Base-by-base conservation (phyloP, 2,329 filamentous ascomycete species). In the Phialophora expanda region DNA sequence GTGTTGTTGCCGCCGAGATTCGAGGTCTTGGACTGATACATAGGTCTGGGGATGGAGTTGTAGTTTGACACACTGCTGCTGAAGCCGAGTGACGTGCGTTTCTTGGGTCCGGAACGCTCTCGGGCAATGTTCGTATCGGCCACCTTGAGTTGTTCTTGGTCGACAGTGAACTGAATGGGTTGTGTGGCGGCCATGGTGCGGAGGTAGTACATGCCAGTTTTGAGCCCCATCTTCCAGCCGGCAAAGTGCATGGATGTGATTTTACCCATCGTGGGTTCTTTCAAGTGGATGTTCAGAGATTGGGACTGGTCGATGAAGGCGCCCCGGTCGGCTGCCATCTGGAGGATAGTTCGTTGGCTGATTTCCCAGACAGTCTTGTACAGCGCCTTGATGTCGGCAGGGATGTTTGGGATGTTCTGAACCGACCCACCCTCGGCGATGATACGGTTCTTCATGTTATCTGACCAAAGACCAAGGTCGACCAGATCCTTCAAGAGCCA, bases 361-460 rank as follows among this genome's bases (percentile, higher is more conserved):
- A 99, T 97, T 79, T 99, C 95, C 95, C 95, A 99, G 24, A 99
- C 95, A 2, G 95, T 99, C 89, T 99, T 99, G 87, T 99, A 99
- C 6, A 99, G 86, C 46, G 90, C 89, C 85, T 99, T 99, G 85
- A 96, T 90, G 73, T 99, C 95, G 34, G 90, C 87, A 14, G 95
- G 94, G 69, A 99, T 97, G 81, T 96, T 98, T 76, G 94, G 91
- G 70, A 99, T 94, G 80, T 95, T 94, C 80, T 98, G 95, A 63
- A 99, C 90, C 22, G 94, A 98, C 72, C 95, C 95, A 72, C 92
- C 92, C 69, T 97, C 94, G 65, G 95, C 90, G 75, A 99, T 99
- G 85, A 99, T 99, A 74, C 95, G 93, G 85, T 99, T 99, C 89
- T 99, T 99, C 95, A 99, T 99, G 83, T 93, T 92, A 81, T 99